Base-by-base conservation (phyloP, 768 basidiomycete species). In the Auriscalpium microsporum region DNA sequence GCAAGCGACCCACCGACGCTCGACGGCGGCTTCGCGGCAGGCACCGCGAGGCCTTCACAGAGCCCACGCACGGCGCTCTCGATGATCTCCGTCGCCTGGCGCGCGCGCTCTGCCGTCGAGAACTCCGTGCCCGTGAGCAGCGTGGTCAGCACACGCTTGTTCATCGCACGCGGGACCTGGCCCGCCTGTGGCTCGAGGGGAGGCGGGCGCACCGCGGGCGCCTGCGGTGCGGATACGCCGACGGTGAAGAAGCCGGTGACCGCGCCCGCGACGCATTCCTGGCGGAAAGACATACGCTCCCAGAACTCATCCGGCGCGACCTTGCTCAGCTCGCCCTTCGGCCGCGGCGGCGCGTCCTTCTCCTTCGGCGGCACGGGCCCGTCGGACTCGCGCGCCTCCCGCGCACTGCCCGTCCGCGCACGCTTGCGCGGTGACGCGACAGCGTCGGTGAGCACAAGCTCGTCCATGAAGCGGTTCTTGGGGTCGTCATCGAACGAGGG, bases 401-500 rank as follows among this genome's bases (percentile, higher is more conserved):
- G 56, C 19, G 55, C 55, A 35, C 58, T 56, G 9, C 48, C 54
- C 37, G 69, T 73, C 38, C 79, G 76, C 3, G 74, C 64, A 2
- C 83, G 80, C 67, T 90, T 87, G 53, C 77, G 74, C 54, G 73
- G 73, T 63, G 72, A 78, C 56, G 86, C 68, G 1, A 74, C 76
- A 45, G 79, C 79, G 53, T 73, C 80, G 48, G 80, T 88, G 59
- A 80, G 84, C 44, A 86, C 90, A 52, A 97, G 82, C 70, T 96
- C 94, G 68, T 90, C 88, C 67, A 99, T 71, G 68, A 97, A 97
- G 16, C 96, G 81, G 54, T 89, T 83, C 69, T 98, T 97, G 8
- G 96, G 94, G 68, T 96, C 94, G 64, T 99, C 96, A n/a, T 93
- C 89, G 65, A 98, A 92, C 54, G 81, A 86, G 2, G 96, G 96